A percentile compares a stretch with the other conserved stretches of the same genome.
Conservation (phyloP, 2,329 filamentous ascomycete species). For the Colletotrichum horii region DNA sequence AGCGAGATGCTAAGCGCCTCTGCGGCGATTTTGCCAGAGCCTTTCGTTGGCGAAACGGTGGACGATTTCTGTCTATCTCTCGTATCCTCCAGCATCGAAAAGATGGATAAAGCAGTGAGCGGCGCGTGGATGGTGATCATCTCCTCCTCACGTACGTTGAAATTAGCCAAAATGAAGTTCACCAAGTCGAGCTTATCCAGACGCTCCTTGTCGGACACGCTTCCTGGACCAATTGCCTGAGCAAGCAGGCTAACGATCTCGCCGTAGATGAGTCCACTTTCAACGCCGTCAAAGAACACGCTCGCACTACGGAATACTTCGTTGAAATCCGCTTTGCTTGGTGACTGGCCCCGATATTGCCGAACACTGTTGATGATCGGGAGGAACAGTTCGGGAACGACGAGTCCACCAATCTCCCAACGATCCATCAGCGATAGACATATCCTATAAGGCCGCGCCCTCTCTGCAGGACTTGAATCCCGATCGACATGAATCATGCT, state of each 20-base stretch:
- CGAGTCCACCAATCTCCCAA: constrained; percentile 92
- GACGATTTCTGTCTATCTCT: constrained; percentile 37
- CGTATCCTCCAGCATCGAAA: constrained; percentile 63
- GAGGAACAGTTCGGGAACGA: constrained; percentile 88
- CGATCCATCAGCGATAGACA: constrained; percentile 97
- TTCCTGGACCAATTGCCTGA: constrained; percentile 58
- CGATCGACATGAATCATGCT: constrained; percentile 71
- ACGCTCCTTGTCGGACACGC: constrained; percentile 49
- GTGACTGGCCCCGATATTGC: constrained; percentile 70
- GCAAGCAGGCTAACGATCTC: constrained; percentile 75
- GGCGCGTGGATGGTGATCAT: constrained; percentile 91
- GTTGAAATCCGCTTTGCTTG: constrained; percentile 73
- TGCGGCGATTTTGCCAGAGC: constrained; percentile 30
- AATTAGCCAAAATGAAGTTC: constrained; percentile 82
- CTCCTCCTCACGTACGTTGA: constrained; percentile 95
- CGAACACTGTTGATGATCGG: constrained; percentile 83
- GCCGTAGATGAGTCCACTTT: constrained; percentile 90
- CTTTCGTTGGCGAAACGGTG: constrained; percentile 28
- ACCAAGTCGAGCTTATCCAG: constrained; percentile 74
- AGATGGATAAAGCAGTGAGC: constrained; percentile 70
- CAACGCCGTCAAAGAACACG: constrained; percentile 96
- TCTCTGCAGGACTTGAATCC: constrained; percentile 62
- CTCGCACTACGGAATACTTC: constrained; percentile 93
- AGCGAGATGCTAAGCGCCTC: constrained; percentile 54
- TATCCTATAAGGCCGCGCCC: constrained; percentile 86